A percentile compares a stretch with the other conserved stretches of the same genome.
phyloP scores from a whole-genome alignment of 106 monocot genomes.

The Platanthera zijinensis region DNA sequence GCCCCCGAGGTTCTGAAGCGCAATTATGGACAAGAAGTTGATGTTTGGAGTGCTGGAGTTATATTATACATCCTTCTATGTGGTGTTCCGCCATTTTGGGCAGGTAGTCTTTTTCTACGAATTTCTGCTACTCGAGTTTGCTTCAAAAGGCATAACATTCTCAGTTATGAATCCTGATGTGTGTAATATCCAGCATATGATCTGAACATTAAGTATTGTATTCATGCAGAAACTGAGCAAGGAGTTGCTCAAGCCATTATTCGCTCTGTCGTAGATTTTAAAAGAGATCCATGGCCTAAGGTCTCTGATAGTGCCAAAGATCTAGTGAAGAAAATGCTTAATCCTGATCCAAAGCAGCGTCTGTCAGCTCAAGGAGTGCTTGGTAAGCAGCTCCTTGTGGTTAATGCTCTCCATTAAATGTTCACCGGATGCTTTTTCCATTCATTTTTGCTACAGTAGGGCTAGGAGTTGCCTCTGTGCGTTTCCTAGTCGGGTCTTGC shows the following conservation, averaged over 20 bases:
- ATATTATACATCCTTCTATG: slow-evolving; percentile 68
- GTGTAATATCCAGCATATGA: not conserved
- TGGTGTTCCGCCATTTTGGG: slow-evolving; percentile 81
- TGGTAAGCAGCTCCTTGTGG: slow-evolving; percentile 16
- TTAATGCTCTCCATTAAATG: not conserved
- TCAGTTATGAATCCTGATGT: not conserved
- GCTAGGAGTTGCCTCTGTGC: too few relatives aligned
- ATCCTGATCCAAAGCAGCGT: slow-evolving; percentile 43
- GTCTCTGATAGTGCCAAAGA: slow-evolving; percentile 66
- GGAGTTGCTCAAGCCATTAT: slow-evolving; percentile 63
- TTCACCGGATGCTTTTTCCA: not conserved
- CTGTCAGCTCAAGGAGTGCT: slow-evolving; percentile 55
- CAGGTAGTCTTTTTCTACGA: slow-evolving; percentile 26
- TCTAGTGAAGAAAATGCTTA: slow-evolving; percentile 53
- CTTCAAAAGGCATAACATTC: not conserved
- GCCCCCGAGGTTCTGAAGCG: slow-evolving; percentile 73
- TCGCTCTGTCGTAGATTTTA: slow-evolving; percentile 46
- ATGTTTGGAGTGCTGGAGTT: slow-evolving; percentile 80
- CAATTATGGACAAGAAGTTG: slow-evolving; percentile 65
- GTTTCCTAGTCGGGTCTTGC: too few relatives aligned
- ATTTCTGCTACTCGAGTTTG: not conserved
- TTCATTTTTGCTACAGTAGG: not conserved
- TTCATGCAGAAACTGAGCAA: slow-evolving; percentile 53
- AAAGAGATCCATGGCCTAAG: slow-evolving; percentile 61
- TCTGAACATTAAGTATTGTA: not conserved